Evolutionary conservation across 345 rosid species (phyloP).

Genomic region (Eucalyptus tenuipes): DNA sequence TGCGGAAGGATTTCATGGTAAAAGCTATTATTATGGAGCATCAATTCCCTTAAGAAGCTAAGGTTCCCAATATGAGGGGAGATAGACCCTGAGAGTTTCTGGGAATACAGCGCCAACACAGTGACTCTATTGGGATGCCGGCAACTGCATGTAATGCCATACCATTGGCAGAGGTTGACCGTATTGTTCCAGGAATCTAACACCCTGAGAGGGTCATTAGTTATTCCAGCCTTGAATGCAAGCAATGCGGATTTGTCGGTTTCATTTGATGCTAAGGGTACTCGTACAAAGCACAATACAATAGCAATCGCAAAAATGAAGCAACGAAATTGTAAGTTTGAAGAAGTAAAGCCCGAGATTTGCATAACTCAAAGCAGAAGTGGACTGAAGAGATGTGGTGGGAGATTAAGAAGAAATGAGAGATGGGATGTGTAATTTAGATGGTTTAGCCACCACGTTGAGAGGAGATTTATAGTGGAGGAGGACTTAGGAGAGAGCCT

Average conservation of each 20-base stretch:
- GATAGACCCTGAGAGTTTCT: not conserved
- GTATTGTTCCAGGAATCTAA: not conserved
- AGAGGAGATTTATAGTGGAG: not conserved
- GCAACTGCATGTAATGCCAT: not conserved
- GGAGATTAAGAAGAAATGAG: not conserved
- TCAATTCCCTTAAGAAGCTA: not conserved
- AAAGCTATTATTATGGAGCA: not conserved
- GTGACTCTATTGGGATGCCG: not conserved
- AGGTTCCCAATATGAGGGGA: not conserved
- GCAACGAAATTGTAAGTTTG: not conserved
- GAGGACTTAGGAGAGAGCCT: not conserved
- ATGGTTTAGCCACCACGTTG: not conserved
- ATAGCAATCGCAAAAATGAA: not conserved
- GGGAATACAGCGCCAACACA: not conserved
- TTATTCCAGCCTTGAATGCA: not conserved
- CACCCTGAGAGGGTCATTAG: not conserved
- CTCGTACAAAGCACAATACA: not conserved
- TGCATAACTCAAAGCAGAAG: not conserved
- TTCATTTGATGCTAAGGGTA: conserved; percentile 1
- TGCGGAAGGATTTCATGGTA: not conserved
- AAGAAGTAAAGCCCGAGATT: not conserved
- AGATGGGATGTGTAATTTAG: not conserved
- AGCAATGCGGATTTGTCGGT: not conserved
- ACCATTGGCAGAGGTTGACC: not conserved
- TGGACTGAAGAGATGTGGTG: not conserved